A percentile compares a stretch with the other conserved stretches of the same genome.
These are phyloP conservation scores for Pulveroboletus sp. DNA, from an alignment of 768 basidiomycete genomes.

Conservation along the genomic window DNA sequence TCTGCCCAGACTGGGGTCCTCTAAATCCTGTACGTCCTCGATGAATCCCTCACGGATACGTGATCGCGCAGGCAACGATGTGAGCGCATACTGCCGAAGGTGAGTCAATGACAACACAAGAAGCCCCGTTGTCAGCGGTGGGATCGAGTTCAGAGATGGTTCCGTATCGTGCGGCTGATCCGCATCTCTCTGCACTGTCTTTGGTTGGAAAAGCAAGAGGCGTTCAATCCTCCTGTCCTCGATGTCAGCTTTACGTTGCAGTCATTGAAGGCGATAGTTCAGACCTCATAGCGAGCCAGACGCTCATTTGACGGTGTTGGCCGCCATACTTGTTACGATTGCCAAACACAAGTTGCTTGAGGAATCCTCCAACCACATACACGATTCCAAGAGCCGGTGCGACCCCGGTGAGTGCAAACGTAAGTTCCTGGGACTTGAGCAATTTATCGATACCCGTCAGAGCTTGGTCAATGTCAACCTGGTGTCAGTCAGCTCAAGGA, in stretches of 20 bases:
- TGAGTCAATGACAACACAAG: constrained; percentile 66
- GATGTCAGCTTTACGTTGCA: constrained; percentile 5
- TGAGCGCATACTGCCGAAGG: constrained; percentile 61
- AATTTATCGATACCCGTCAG: constrained; percentile 89
- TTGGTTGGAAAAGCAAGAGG: constrained; percentile 51
- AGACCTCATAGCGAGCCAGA: constrained; percentile 71
- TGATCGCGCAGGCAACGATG: constrained; percentile 51
- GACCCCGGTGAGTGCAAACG: constrained; percentile 95
- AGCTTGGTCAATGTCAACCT: constrained; percentile 92
- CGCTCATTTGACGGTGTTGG: constrained; percentile 43
- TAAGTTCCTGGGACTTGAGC: constrained; percentile 89
- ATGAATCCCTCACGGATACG: constrained; percentile 73
- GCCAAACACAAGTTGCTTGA: constrained; percentile 46
- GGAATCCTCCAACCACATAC: constrained; percentile 57
- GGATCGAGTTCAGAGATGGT: constrained; percentile 17
- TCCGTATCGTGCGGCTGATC: constrained; percentile 1
- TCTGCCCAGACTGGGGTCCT: constrained; percentile 63
- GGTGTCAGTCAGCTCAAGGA: constrained; percentile 1
- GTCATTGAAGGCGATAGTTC: not conserved
- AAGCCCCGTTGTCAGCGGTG: constrained; percentile 66
- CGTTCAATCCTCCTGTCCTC: constrained; percentile 58
- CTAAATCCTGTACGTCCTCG: constrained; percentile 78
- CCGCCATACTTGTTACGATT: constrained; percentile 58
- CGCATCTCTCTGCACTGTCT: constrained; percentile 14
- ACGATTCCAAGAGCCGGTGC: constrained; percentile 83